These are phyloP conservation scores for Malus hybrid DNA, from an alignment of 331 rosid genomes.

Conservation along the genomic window DNA sequence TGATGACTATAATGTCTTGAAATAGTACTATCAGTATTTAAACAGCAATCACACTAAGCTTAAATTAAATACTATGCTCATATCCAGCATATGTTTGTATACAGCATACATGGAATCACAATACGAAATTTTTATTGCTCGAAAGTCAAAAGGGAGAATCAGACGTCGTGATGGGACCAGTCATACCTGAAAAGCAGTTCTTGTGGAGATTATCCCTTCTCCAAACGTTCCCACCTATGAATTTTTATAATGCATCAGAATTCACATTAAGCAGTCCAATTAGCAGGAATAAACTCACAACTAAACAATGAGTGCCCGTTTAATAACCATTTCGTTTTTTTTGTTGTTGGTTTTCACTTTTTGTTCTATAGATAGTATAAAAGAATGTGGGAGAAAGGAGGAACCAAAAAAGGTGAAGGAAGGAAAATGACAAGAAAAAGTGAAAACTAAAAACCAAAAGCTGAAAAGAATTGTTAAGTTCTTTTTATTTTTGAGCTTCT, in stretches of 20 bases:
- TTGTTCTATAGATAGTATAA: no score
- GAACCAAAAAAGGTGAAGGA: no score
- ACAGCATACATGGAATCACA: no score
- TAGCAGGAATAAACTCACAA: background rate
- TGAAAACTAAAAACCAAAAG: no score
- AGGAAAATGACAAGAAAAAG: no score
- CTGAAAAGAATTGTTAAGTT: no score
- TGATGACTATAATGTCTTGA: background rate
- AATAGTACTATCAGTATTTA: background rate
- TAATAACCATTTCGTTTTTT: no score
- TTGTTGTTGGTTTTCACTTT: no score
- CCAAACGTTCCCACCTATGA: slow-evolving; percentile 33
- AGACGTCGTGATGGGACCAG: background rate
- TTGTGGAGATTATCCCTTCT: slow-evolving; percentile 21
- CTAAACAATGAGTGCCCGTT: background rate
- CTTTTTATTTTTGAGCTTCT: no score
- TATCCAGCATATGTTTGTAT: no score
- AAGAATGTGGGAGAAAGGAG: no score
- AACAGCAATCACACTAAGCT: background rate
- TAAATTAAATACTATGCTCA: background rate
- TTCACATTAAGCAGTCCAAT: background rate
- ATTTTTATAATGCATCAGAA: slow-evolving; percentile 1
- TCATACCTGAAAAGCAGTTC: slow-evolving; percentile 35
- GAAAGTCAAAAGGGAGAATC: background rate
- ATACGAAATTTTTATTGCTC: background rate